A percentile compares a stretch with the other conserved stretches of the same genome.
Conservation (phyloP, 345 rosid genomes). For the Brassica napus region Da-Ae NC_063445.1:50989001-50989500, state of each 20-base stretch:
- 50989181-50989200: constrained; percentile 7
- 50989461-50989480: background rate
- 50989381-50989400: constrained; percentile 97
- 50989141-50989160: constrained; percentile 99
- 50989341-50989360: constrained; percentile 94
- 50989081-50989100: constrained; percentile 86
- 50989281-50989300: background rate
- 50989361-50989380: constrained; percentile 99
- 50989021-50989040: constrained; percentile 6
- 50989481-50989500: background rate
- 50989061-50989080: constrained; percentile 82
- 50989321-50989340: constrained; percentile 73
- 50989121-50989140: constrained; percentile 91
- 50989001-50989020: constrained; percentile 6
- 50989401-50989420: constrained; percentile 96
- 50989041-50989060: background rate
- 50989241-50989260: constrained; percentile 55
- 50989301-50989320: constrained; percentile 3
- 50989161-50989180: constrained; percentile 90
- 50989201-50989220: constrained; percentile 19
- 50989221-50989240: constrained; percentile 24
- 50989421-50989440: constrained; percentile 98
- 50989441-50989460: constrained; percentile 4
- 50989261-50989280: background rate
- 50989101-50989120: constrained; percentile 98